These are phyloP conservation scores for Trypanosoma lewisi DNA, from an alignment of 208 protist genomes.

Conservation along the genomic window DNA sequence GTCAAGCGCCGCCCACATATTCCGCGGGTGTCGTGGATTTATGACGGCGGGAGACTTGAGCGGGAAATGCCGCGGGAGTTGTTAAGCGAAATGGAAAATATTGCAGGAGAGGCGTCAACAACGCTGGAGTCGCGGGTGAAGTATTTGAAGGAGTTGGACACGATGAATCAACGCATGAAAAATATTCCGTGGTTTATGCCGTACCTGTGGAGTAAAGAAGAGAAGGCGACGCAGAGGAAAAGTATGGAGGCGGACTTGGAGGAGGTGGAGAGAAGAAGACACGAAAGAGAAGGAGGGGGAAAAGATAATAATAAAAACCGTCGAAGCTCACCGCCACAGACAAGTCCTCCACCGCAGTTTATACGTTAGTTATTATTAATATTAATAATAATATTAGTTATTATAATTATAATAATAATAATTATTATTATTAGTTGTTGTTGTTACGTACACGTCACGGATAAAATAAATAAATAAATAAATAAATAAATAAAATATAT, in stretches of 20 bases:
- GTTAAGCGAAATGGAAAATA: conserved; percentile 63
- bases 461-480: too few relatives aligned
- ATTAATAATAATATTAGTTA: neutral
- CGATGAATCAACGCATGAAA: conserved; percentile 88
- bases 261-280: conserved; percentile 59
- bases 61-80: conserved; percentile 76
- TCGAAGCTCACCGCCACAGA: conserved; percentile 64
- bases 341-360: conserved; percentile 69
- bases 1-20: conserved; percentile 84
- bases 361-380: conserved; percentile 41
- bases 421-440: neutral
- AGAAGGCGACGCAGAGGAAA: conserved; percentile 65
- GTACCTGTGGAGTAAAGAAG: conserved; percentile 91
- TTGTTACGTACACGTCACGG: neutral
- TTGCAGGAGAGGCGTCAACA: conserved; percentile 60
- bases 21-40: conserved; percentile 84
- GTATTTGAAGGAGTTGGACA: conserved; percentile 89
- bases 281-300: conserved; percentile 29
- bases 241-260: conserved; percentile 73
- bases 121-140: conserved; percentile 83
- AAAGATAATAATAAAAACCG: neutral
- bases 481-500: too few relatives aligned
- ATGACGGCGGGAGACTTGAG: conserved; percentile 74
- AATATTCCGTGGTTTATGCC: conserved; percentile 93
- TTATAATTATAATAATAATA: too few relatives aligned